phyloP scores from a whole-genome alignment of 352 stramenopile genomes.

The Phytopythium helicoides region DNA sequence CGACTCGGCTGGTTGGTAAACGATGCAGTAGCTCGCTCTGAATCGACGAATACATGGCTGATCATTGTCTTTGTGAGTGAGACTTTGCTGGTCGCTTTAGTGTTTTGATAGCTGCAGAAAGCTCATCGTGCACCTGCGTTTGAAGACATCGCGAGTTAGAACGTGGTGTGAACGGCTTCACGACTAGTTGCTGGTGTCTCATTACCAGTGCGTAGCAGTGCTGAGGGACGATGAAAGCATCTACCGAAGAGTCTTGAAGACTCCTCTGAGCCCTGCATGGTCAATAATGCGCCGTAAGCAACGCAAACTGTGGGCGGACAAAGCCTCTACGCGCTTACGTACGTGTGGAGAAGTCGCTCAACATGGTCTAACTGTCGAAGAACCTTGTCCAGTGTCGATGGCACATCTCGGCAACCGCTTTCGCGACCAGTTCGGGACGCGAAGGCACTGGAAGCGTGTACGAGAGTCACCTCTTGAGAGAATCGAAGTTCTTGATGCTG shows the following conservation, averaged over 20 bases:
- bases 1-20: slow-evolving; percentile 42
- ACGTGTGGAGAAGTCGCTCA: slow-evolving; percentile 7
- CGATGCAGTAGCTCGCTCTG: neutral
- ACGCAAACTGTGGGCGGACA: no score
- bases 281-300: neutral
- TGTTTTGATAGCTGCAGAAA: slow-evolving; percentile 1
- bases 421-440: neutral
- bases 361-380: slow-evolving; percentile 7
- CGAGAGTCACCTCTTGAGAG: neutral
- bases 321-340: neutral
- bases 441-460: no score
- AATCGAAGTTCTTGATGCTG: slow-evolving; percentile 8
- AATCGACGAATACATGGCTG: neutral
- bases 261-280: slow-evolving; percentile 3
- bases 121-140: neutral
- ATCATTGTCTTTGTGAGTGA: neutral
- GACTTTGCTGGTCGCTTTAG: neutral
- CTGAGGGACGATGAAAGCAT: neutral
- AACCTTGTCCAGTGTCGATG: neutral
- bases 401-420: neutral
- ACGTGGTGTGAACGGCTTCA: neutral
- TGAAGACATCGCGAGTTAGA: neutral
- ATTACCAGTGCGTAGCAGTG: slow-evolving; percentile 7
- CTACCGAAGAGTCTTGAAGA: neutral
- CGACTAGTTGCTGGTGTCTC: neutral